Base-by-base conservation (phyloP, 306 rosid genomes). In the Dryas drummondii region DNA sequence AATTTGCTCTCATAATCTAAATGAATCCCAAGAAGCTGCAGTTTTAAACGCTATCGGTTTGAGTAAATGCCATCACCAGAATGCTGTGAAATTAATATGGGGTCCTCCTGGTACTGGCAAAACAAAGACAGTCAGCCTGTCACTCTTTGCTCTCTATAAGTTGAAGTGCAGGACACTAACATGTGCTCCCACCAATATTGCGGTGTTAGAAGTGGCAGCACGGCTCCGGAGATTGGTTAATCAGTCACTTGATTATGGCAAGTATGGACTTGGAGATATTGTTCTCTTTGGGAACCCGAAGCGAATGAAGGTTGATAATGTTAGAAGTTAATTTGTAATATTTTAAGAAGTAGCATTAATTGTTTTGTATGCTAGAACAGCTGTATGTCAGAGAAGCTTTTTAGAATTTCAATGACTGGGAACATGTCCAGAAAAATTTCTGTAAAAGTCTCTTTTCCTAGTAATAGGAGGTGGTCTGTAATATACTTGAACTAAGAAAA, bases 61-160 rank as follows among this genome's bases (percentile, higher is more conserved):
- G 41, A 47, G 52, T 4, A 44, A 71, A 58, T 78, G 73, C 41
- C 4, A 37, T n/a, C 77, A 78, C 41, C 60, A 32, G 67, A 72
- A 65, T 59, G 14, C 52, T 3, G 51, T 78, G n/a, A 78, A 78
- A 55, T 7, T 78, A 11, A 78, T 78, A 64, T 78, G 82, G 82
- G 82, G 60, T 0, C 92, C 96, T 62, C 96, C 96, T 0, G 92
- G 96, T 5, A 78, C 82, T 3, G 82, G 82, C 8, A 78, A 78
- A 60, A 78, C 82, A 2, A 64, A 14, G 57, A 71, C 73, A 0
- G 68, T 72, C 46, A 87, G 86, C 47, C 79, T 64, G 16, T 65
- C 88, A 37, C 49, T 90, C 4, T 68, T 22, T 19, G 14, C 51
- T 14, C 60, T 71, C 49, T 37, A 54, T 8, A 72, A 32, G 40